phyloP scores from a whole-genome alignment of 148 eudicot species.

The Simmondsia chinensis region DNA sequence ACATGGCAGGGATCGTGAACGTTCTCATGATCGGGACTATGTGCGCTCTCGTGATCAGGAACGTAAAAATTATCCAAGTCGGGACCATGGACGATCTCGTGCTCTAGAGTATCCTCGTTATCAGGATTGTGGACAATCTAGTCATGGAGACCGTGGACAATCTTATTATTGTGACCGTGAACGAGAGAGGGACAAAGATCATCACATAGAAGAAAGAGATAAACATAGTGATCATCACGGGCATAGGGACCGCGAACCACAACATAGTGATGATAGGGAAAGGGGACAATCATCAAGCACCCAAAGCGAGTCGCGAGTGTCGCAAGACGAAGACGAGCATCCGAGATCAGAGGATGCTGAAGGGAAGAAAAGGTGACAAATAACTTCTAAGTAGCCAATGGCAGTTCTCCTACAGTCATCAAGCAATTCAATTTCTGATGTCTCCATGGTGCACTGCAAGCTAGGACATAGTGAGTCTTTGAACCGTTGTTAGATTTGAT shows the following conservation, averaged over 20 bases:
- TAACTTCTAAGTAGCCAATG: slow-evolving; percentile 46
- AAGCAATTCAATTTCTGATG: too few relatives aligned
- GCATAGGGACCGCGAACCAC: slow-evolving; percentile 44
- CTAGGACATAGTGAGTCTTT: too few relatives aligned
- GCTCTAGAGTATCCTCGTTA: too few relatives aligned
- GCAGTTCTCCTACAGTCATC: too few relatives aligned
- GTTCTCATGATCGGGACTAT: slow-evolving; percentile 30
- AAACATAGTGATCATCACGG: slow-evolving; percentile 57
- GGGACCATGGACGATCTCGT: too few relatives aligned
- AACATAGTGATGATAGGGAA: slow-evolving; percentile 76
- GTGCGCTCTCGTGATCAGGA: slow-evolving; percentile 23
- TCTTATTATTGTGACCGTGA: too few relatives aligned
- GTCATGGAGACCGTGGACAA: too few relatives aligned
- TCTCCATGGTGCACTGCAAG: too few relatives aligned
- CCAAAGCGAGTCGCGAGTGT: slow-evolving; percentile 66
- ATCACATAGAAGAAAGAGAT: slow-evolving; percentile 73
- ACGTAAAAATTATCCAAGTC: too few relatives aligned
- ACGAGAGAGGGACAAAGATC: slow-evolving; percentile 27
- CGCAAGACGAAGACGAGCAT: slow-evolving; percentile 64
- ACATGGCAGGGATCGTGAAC: slow-evolving; percentile 15
- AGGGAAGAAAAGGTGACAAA: slow-evolving; percentile 82
- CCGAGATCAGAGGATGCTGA: slow-evolving; percentile 74
- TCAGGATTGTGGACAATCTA: too few relatives aligned
- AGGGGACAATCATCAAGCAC: slow-evolving; percentile 74
- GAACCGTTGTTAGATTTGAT: too few relatives aligned